These are phyloP conservation scores for Lichenothelia convexa DNA, from an alignment of 495 filamentous ascomycete species.

Conservation along the genomic window DNA sequence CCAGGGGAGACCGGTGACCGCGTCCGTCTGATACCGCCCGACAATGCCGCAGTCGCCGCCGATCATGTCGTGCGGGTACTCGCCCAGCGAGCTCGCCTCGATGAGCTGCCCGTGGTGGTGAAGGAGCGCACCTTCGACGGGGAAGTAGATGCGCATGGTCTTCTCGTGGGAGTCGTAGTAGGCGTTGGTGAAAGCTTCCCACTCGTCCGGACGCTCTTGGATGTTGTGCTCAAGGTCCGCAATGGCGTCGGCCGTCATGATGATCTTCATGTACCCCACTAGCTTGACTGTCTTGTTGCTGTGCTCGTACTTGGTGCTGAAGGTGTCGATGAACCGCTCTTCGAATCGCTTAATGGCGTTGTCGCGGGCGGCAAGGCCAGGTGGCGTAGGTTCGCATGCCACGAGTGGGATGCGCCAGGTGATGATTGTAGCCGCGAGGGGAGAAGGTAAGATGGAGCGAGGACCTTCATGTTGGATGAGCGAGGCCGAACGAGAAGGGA, in stretches of 20 bases:
- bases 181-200: constrained; percentile 2
- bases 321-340: neutral
- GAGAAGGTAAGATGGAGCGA: neutral
- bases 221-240: neutral
- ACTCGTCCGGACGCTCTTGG: constrained; percentile 1
- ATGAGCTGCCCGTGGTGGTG: constrained; percentile 3
- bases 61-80: constrained; percentile 1
- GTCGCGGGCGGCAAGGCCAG: neutral
- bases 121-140: constrained; percentile 8
- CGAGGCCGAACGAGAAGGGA: neutral
- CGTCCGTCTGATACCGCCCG: constrained; percentile 7
- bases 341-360: neutral
- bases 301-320: neutral
- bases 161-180: constrained; percentile 7
- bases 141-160: constrained; percentile 9
- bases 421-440: neutral
- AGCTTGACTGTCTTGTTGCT: neutral
- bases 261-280: neutral
- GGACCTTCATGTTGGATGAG: neutral
- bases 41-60: constrained; percentile 7
- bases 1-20: constrained; percentile 4
- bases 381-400: neutral
- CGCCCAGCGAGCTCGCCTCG: constrained; percentile 8
- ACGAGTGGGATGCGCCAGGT: neutral
- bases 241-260: neutral